phyloP scores from a whole-genome alignment of 169 alveolate genomes.

The Plasmodium berghei region DNA sequence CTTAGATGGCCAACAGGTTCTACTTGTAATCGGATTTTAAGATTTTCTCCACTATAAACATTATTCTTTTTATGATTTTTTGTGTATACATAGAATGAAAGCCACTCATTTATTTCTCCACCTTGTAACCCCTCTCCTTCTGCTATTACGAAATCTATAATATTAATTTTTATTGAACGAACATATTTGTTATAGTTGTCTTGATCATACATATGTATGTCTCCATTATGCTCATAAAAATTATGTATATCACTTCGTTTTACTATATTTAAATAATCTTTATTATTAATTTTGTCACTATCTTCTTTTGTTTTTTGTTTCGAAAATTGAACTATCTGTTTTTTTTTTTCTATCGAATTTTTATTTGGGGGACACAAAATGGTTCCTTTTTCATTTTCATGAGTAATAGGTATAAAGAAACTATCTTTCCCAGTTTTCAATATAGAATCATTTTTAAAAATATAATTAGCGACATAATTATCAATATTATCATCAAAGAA shows the following conservation, averaged over 20 bases:
- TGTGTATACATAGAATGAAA: conserved; percentile 79
- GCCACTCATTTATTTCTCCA: conserved; percentile 84
- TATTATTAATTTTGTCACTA: no score
- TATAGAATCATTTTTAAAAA: background rate
- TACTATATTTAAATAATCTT: background rate
- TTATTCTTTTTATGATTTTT: conserved; percentile 51
- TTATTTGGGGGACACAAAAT: background rate
- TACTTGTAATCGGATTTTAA: conserved; percentile 52
- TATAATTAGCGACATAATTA: background rate
- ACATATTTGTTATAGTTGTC: background rate
- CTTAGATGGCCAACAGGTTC: conserved; percentile 41
- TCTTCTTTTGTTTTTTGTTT: no score
- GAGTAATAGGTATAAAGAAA: conserved; percentile 12
- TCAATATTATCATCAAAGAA: conserved; percentile 38
- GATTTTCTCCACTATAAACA: conserved; percentile 34
- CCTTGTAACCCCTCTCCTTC: conserved; percentile 84
- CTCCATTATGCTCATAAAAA: background rate
- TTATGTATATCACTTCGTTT: background rate
- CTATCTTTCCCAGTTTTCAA: background rate
- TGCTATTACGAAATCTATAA: conserved; percentile 72
- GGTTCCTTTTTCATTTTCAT: background rate
- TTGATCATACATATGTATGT: background rate
- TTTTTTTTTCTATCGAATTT: no score
- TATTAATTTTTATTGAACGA: background rate
- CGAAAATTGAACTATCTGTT: no score